phyloP scores from a whole-genome alignment of 2,329 filamentous ascomycete species.

The Ophiobolus disseminans region DNA sequence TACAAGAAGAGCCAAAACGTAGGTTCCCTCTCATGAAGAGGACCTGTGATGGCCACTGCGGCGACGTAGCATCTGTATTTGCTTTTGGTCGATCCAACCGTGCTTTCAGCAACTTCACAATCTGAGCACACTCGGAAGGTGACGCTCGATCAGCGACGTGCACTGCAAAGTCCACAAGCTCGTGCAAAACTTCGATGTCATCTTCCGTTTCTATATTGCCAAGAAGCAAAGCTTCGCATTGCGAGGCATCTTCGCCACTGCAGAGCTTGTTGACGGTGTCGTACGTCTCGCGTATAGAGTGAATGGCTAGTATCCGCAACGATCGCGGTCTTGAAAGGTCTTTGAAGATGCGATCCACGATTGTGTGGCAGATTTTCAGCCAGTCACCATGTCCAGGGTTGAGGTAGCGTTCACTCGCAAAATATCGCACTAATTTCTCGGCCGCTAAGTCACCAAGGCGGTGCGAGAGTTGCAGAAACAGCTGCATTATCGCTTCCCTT shows the following conservation, averaged over 20 bases:
- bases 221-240: constrained; percentile 68
- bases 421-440: constrained; percentile 70
- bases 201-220: constrained; percentile 67
- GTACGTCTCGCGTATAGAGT: constrained; percentile 62
- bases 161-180: constrained; percentile 69
- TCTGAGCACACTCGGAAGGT: constrained; percentile 62
- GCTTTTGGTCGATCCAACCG: constrained; percentile 33
- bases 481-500: constrained; percentile 69
- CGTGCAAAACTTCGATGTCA: constrained; percentile 69
- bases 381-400: constrained; percentile 74
- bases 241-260: constrained; percentile 63
- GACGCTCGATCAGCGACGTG: constrained; percentile 68
- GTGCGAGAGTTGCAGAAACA: constrained; percentile 68
- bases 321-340: constrained; percentile 66
- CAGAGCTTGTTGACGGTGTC: constrained; percentile 62
- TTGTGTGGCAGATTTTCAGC: constrained; percentile 67
- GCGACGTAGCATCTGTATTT: constrained; percentile 21
- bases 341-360: constrained; percentile 69
- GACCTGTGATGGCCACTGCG: constrained; percentile 26
- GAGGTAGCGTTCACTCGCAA: constrained; percentile 72
- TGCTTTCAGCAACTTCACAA: constrained; percentile 52
- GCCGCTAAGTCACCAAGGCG: constrained; percentile 70
- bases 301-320: constrained; percentile 68
- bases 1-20: constrained; percentile 62
- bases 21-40: constrained; percentile 21